Base-by-base conservation (phyloP, 139 green algal species). In the Bryopsis sp. region DNA sequence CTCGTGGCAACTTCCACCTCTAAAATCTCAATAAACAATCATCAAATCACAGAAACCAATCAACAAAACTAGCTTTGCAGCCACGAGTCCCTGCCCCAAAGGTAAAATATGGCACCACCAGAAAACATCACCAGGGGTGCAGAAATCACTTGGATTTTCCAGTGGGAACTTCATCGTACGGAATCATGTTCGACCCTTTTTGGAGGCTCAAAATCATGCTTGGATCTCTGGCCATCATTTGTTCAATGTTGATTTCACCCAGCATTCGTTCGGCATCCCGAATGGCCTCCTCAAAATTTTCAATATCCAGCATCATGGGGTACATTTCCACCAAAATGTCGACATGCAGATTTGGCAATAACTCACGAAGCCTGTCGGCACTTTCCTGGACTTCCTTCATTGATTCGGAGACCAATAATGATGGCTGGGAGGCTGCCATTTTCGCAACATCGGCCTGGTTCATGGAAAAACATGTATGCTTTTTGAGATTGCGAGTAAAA, bases 131-230 rank as follows among this genome's bases (percentile, higher is more conserved):
- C n/a, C n/a, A n/a, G n/a, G n/a, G n/a, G n/a, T n/a, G n/a, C n/a
- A n/a, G n/a, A n/a, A n/a, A n/a, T n/a, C n/a, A n/a, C n/a, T n/a
- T n/a, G n/a, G n/a, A n/a, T n/a, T n/a, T n/a, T n/a, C n/a, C n/a
- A n/a, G 58, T 84, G 34, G 61, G 47, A 1, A 87, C 74, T 48
- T 79, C 72, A 64, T 88, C 86, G 43, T 90, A 93, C 0, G 83
- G 79, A 35, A 94, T 90, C 35, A 92, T 68, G 29, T 76, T 62
- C 47, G 62, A 76, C 15, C 86, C 85, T 28, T 84, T 83, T 59
- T 91, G 77, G 47, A 94, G 81, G 1, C 67, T 72, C n/a, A 93
- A 71, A 38, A 94, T 83, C 43, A 88, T 69, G 54, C 84, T 66
- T 0, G 88, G 88, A 59, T 94, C 78, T 33, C 11, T 65, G 1